phyloP scores from a whole-genome alignment of 768 basidiomycete species.

The Psilocybe subaeruginosa region DNA sequence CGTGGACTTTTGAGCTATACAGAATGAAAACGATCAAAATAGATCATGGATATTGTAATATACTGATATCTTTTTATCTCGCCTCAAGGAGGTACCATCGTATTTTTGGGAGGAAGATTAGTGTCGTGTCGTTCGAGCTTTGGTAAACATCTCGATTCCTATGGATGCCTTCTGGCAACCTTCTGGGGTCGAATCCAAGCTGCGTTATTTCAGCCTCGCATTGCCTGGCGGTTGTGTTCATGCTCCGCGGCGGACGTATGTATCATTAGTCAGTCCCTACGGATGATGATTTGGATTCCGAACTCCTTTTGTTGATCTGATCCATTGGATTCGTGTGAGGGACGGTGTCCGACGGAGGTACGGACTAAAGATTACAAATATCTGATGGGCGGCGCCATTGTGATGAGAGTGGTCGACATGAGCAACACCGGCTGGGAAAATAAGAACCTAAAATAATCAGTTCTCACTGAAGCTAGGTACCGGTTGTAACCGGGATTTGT shows the following conservation, averaged over 20 bases:
- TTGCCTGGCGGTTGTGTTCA: not conserved
- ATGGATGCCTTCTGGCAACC: not conserved
- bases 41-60: not conserved
- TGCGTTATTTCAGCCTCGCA: not conserved
- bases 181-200: not conserved
- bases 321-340: not conserved
- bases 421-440: too few species aligned
- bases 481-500: too few species aligned
- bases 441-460: too few species aligned
- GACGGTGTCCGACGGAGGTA: not conserved
- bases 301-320: not conserved
- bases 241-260: conserved; percentile 1
- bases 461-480: too few species aligned
- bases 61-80: not conserved
- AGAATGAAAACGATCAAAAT: not conserved
- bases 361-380: not conserved
- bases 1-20: not conserved
- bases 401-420: too few species aligned
- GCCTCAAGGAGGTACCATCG: not conserved
- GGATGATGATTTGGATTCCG: not conserved
- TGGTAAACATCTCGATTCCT: not conserved
- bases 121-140: not conserved
- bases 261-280: conserved; percentile 3
- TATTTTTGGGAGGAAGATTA: not conserved
- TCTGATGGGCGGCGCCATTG: not conserved